Evolutionary conservation across 352 stramenopile species (phyloP), one percentile per base, ranked within the genome.

Genomic region (Phytophthora syringae): DNA sequence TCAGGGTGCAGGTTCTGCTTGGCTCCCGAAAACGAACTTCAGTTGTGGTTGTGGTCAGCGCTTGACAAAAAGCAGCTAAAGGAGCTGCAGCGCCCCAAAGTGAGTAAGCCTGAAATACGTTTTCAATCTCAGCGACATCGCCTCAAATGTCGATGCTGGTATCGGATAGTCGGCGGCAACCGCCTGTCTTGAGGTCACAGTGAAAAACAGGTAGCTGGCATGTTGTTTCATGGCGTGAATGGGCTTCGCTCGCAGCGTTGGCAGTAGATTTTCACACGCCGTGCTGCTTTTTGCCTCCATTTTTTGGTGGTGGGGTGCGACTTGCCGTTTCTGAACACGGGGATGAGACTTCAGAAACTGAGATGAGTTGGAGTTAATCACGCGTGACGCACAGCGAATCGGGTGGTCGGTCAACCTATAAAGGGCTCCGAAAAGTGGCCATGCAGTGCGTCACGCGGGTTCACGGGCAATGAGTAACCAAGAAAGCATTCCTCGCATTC

Each of bases 341-440:
- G 25, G 52, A 62, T 55, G 50, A 22, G 52, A 52, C 52, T 62
- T 67, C 60, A 67, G 32, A 60, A 36, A 28, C 5, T 12, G 50
- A 47, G 59, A 67, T 67, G 49, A 50, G 59, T 34, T 48, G 18
- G 55, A 25, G 27, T 43, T 51, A 52, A 52, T 52, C 28, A 28
- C 10, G 5, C 18, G 44, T 68, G 53, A 67, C 50, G 59, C 59
- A 45, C 59, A 61, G 40, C 59, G 59, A 64, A 57, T 68, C 52
- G 32, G 18, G 7, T 21, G 40, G 45, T 18, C 34, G 37, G 9
- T 16, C 51, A 30, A 20, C 60, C 60, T 62, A 67, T 67, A 24
- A 28, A 25, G 18, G 50, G 43, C 24, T 42, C 43, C 18, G 30
- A 43, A 52, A 50, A n/a, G n/a, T n/a, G 21, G 43, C 2, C 13